Evolutionary conservation across 352 stramenopile species (phyloP).

Genomic region (Pythium scleroteichum): DNA sequence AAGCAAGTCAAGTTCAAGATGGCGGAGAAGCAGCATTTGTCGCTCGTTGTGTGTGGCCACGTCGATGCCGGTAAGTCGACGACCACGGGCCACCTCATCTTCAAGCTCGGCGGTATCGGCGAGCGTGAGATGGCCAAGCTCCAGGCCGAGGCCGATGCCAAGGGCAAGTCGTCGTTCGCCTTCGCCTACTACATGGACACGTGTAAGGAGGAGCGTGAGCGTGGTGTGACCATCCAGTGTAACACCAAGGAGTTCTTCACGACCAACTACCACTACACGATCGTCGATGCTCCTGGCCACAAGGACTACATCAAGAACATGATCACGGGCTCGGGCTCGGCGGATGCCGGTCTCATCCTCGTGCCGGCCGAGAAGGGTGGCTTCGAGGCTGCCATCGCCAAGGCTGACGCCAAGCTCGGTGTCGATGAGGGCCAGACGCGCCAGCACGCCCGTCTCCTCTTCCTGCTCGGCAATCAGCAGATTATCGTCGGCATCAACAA

Average conservation of each 20-base stretch:
- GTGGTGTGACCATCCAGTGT: conserved; percentile 98
- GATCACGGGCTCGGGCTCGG: conserved; percentile 98
- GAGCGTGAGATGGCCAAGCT: conserved; percentile 99
- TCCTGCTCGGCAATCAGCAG: conserved; percentile 70
- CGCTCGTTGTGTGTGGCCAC: conserved; percentile 95
- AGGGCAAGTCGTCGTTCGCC: conserved; percentile 98
- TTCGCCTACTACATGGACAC: conserved; percentile 99
- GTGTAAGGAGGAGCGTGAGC: conserved; percentile 97
- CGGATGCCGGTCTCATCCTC: conserved; percentile 98
- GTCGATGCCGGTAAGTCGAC: conserved; percentile 99
- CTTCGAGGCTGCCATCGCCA: conserved; percentile 95
- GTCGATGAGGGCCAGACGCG: conserved; percentile 92
- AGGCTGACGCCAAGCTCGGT: conserved; percentile 46
- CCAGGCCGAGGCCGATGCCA: conserved; percentile 94
- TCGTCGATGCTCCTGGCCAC: conserved; percentile 98
- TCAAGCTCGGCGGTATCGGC: conserved; percentile 98
- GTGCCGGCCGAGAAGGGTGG: conserved; percentile 73
- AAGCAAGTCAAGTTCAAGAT: conserved; percentile 69
- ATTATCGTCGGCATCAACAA: conserved; percentile 86
- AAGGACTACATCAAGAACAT: conserved; percentile 99
- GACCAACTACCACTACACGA: conserved; percentile 95
- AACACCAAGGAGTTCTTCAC: conserved; percentile 95
- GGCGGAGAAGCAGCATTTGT: conserved; percentile 76
- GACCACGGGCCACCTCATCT: conserved; percentile 98
- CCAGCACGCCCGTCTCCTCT: conserved; percentile 89